Evolutionary conservation across 805 yeast species (phyloP), one percentile per base, ranked within the genome.

Genomic region (Komagataella populi): DNA sequence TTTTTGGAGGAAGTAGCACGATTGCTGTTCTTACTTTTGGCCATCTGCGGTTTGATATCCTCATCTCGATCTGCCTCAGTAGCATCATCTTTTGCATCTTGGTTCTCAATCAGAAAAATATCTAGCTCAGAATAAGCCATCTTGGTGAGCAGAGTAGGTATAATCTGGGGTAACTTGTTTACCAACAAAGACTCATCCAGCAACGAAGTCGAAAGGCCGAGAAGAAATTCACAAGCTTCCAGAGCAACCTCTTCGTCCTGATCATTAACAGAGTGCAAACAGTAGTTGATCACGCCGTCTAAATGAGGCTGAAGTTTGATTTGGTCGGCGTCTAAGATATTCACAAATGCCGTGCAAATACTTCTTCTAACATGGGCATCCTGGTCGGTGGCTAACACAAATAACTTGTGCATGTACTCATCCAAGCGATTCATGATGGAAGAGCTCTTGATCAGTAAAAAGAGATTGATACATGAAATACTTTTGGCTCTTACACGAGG

Each of bases 91-190:
- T 78, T 81, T 30, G 76, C 77, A 55, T 89, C 96, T 52, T 81
- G 70, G 52, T 73, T 64, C 56, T 80, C 80, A 67, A 84, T 74
- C 53, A 78, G 62, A 52, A 83, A 72, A 23, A 87, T 74, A 55
- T 88, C 95, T 63, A 81, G 84, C 55, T 87, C 95, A 6, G 90
- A 80, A 63, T 87, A 91, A 14, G 85, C 95, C 96, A 93, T 89
- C 55, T 84, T 83, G 47, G 77, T 73, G 48, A 93, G 69, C 30
- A 93, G 67, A 1, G 81, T 80, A 1, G 98, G 97, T n/a, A 91
- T 62, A 12, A 93, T 80, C 16, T 68, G 63, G 2, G 72, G 70
- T 47, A 93, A 70, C 56, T 78, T 78, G 1, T 84, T 82, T 52
- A 67, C 66, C 52, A 88, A 72, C 3, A 78, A 62, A 20, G 74